Conservation (phyloP, 2,329 filamentous ascomycete genomes). For the Aureobasidium musti region DNA sequence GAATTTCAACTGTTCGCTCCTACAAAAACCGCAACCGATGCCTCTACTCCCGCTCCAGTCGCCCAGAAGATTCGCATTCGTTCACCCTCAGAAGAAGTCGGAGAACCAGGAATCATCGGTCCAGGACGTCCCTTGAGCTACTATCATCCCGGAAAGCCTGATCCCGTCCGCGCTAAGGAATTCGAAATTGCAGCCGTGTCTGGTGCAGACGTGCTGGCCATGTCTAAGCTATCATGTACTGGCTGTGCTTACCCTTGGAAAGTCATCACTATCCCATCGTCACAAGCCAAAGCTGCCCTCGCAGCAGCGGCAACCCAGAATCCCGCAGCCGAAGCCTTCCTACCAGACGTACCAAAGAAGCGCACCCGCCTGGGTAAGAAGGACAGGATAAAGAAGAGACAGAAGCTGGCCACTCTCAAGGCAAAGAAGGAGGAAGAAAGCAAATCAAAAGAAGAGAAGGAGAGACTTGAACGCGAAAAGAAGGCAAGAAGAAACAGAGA, state of each 20-base stretch:
- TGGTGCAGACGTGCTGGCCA: conserved; percentile 33
- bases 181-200: conserved; percentile 33
- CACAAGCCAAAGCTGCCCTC: conserved; percentile 25
- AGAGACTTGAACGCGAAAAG: conserved; percentile 40
- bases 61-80: conserved; percentile 35
- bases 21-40: conserved; percentile 22
- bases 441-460: conserved; percentile 37
- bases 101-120: conserved; percentile 31
- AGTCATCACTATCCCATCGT: conserved; percentile 33
- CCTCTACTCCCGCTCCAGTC: conserved; percentile 18
- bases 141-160: conserved; percentile 33
- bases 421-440: conserved; percentile 34
- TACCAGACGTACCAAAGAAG: conserved; percentile 31
- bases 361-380: conserved; percentile 40
- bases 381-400: conserved; percentile 35
- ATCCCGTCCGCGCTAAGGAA: conserved; percentile 17
- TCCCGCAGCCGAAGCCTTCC: conserved; percentile 8
- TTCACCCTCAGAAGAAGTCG: conserved; percentile 34
- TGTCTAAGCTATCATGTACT: conserved; percentile 32
- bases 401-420: conserved; percentile 34
- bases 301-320: not conserved
- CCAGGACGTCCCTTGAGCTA: conserved; percentile 30
- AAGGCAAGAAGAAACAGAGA: conserved; percentile 40
- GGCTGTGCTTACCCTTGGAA: conserved; percentile 37
- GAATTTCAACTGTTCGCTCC: conserved; percentile 38